phyloP scores from a whole-genome alignment of 768 basidiomycete species.

The Daedalea quercina region DNA sequence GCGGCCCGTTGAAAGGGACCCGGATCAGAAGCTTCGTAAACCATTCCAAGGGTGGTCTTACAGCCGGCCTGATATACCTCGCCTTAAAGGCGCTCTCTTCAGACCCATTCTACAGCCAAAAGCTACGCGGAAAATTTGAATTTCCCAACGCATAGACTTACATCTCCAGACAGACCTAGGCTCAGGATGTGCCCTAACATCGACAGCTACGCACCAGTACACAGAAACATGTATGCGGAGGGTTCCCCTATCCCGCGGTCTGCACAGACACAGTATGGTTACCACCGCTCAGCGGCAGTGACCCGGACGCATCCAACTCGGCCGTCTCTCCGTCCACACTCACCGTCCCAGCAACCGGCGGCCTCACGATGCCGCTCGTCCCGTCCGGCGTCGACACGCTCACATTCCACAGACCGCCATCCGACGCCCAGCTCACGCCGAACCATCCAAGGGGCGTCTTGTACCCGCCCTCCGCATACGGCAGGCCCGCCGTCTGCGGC shows the following conservation, averaged over 20 bases:
- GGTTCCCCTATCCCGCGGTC: background rate
- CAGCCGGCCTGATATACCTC: too few species aligned
- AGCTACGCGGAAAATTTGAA: too few species aligned
- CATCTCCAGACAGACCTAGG: too few species aligned
- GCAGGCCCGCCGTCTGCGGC: slow-evolving; percentile 38
- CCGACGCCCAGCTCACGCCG: slow-evolving; percentile 35
- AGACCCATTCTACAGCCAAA: too few species aligned
- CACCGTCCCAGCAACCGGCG: slow-evolving; percentile 7
- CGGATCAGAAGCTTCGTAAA: too few species aligned
- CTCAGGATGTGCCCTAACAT: too few species aligned
- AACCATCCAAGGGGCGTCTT: slow-evolving; percentile 47
- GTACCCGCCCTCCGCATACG: slow-evolving; percentile 43
- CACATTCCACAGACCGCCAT: slow-evolving; percentile 8
- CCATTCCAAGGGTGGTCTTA: too few species aligned
- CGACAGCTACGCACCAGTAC: too few species aligned
- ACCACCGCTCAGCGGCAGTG: background rate
- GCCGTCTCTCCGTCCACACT: slow-evolving; percentile 3
- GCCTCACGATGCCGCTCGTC: slow-evolving; percentile 8
- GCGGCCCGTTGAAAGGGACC: too few species aligned
- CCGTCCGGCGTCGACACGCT: slow-evolving; percentile 11
- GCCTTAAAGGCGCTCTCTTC: too few species aligned
- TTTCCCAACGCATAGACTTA: too few species aligned
- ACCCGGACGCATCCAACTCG: background rate
- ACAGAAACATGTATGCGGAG: too few species aligned
- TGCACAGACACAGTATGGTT: background rate